Conservation (phyloP, 805 yeast species). For the Candida anglica region DNA sequence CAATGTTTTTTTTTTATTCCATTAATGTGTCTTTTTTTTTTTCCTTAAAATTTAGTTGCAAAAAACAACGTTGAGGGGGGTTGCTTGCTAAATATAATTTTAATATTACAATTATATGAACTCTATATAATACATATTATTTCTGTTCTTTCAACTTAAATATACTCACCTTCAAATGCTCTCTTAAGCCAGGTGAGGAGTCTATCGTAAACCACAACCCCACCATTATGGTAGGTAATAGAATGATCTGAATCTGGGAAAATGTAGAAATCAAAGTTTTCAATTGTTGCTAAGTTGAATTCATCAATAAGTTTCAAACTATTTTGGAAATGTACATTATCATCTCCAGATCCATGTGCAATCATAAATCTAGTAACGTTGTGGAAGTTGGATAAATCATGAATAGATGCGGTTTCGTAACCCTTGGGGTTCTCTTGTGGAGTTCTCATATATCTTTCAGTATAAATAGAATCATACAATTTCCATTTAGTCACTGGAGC, state of each 20-base stretch:
- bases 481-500: conserved; percentile 85
- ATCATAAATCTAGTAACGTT: conserved; percentile 54
- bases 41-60: no score
- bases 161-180: conserved; percentile 14
- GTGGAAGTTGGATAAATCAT: conserved; percentile 43
- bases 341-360: conserved; percentile 85
- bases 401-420: conserved; percentile 42
- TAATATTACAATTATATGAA: no score
- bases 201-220: conserved; percentile 60
- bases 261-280: conserved; percentile 74
- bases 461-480: conserved; percentile 72
- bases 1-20: background rate
- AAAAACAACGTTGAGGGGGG: no score
- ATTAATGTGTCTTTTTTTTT: background rate
- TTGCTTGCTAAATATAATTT: no score
- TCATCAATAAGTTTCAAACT: conserved; percentile 59
- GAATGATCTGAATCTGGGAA: conserved; percentile 82
- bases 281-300: conserved; percentile 67
- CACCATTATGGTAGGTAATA: conserved; percentile 70
- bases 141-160: no score
- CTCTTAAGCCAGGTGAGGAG: conserved; percentile 13
- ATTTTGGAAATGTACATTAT: conserved; percentile 77
- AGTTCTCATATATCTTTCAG: conserved; percentile 69
- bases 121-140: no score
- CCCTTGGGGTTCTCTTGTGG: conserved; percentile 49